Evolutionary conservation across 768 basidiomycete species (phyloP).

Genomic region (Imleria badia): DNA sequence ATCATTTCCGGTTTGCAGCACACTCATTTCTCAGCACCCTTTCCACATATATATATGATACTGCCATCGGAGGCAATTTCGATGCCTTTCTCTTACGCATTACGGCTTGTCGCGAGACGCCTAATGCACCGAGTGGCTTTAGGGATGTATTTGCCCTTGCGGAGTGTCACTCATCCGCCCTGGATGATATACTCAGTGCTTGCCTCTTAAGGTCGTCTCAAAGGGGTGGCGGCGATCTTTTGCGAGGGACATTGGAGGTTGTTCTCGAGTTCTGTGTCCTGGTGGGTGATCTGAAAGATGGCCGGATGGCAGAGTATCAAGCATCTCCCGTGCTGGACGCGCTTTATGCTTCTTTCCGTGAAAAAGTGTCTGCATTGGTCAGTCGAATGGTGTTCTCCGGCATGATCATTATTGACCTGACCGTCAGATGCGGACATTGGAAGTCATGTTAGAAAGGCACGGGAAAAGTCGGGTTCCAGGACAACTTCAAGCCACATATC

Average conservation of each 20-base stretch:
- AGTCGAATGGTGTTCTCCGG: constrained; percentile 24
- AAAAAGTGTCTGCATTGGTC: constrained; percentile 59
- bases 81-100: constrained; percentile 58
- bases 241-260: constrained; percentile 61
- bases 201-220: constrained; percentile 73
- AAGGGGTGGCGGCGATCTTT: constrained; percentile 59
- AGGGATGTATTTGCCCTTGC: constrained; percentile 76
- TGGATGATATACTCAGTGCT: constrained; percentile 76
- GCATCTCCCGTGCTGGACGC: constrained; percentile 58
- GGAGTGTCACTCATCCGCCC: constrained; percentile 59
- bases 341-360: constrained; percentile 51
- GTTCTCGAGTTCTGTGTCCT: constrained; percentile 68
- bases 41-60: constrained; percentile 72
- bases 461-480: constrained; percentile 19
- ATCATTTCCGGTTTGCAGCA: constrained; percentile 72
- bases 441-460: constrained; percentile 55
- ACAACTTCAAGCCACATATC: constrained; percentile 24
- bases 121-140: constrained; percentile 35
- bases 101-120: constrained; percentile 27
- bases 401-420: not conserved
- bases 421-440: constrained; percentile 54
- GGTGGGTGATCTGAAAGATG: constrained; percentile 57
- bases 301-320: constrained; percentile 58
- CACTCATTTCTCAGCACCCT: constrained; percentile 70
- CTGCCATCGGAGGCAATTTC: constrained; percentile 78